A percentile compares a stretch with the other conserved stretches of the same genome.
These are phyloP conservation scores for Backusella sp. DNA, from an alignment of 192 early-diverging fungal genomes.

Conservation along the genomic window DNA sequence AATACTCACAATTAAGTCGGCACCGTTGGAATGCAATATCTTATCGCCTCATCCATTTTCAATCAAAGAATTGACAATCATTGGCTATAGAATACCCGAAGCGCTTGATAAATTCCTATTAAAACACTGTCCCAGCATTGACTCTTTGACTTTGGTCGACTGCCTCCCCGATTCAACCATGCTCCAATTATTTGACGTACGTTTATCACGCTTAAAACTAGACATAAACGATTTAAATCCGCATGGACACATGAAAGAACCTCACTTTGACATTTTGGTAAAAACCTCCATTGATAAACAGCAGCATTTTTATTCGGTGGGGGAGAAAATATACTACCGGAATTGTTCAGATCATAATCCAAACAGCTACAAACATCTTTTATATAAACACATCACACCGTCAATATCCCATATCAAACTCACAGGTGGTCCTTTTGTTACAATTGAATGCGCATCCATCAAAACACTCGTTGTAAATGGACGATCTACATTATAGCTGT, in stretches of 20 bases:
- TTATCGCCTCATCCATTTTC: neutral
- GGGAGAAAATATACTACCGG: neutral
- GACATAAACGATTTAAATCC: neutral
- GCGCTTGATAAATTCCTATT: neutral
- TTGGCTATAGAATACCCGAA: neutral
- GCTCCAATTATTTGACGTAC: neutral
- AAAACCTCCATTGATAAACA: neutral
- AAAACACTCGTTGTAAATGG: neutral
- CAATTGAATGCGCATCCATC: neutral
- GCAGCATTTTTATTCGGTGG: neutral
- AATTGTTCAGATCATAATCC: neutral
- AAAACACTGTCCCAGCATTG: neutral
- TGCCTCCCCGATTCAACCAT: neutral
- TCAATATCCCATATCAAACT: neutral
- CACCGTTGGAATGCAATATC: neutral
- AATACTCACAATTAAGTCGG: neutral
- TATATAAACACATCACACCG: neutral
- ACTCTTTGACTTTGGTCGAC: neutral
- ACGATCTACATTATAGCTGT: neutral
- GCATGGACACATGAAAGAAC: neutral
- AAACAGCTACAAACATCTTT: neutral
- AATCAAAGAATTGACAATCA: neutral
- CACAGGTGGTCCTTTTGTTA: neutral
- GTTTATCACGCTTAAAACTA: neutral
- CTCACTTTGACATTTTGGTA: constrained; percentile 2